phyloP scores from a whole-genome alignment of 768 basidiomycete species.

The Psilocybe cyanescens region DNA sequence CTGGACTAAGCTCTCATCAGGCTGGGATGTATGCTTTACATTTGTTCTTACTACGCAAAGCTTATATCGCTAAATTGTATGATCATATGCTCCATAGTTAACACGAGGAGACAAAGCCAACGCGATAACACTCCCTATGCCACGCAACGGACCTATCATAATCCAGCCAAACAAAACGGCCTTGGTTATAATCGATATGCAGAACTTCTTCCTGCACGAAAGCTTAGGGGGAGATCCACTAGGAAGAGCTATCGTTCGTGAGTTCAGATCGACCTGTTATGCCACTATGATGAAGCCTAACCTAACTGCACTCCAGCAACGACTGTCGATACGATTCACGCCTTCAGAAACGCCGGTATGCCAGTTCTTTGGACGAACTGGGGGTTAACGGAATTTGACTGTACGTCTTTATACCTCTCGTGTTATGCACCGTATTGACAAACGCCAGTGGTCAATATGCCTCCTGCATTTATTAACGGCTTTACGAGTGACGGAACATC shows the following conservation, averaged over 20 bases:
- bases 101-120: conserved; percentile 29
- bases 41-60: neutral
- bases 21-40: conserved; percentile 31
- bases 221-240: conserved; percentile 32
- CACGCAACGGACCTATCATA: conserved; percentile 26
- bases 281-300: neutral
- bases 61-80: neutral
- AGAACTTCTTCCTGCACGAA: conserved; percentile 36
- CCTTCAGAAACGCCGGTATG: conserved; percentile 33
- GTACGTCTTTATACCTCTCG: conserved; percentile 16
- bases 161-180: conserved; percentile 35
- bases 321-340: conserved; percentile 32
- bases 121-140: conserved; percentile 30
- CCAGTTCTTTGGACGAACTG: conserved; percentile 37
- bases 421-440: neutral
- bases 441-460: conserved; percentile 30
- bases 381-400: conserved; percentile 36
- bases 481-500: conserved; percentile 34
- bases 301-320: conserved; percentile 19
- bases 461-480: conserved; percentile 32
- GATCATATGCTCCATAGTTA: conserved; percentile 18
- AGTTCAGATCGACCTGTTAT: conserved; percentile 6
- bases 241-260: conserved; percentile 33
- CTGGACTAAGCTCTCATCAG: conserved; percentile 28
- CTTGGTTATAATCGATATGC: conserved; percentile 39